Base-by-base conservation (phyloP, 2,329 filamentous ascomycete species). In the Sporothrix pseudoabietina region DNA sequence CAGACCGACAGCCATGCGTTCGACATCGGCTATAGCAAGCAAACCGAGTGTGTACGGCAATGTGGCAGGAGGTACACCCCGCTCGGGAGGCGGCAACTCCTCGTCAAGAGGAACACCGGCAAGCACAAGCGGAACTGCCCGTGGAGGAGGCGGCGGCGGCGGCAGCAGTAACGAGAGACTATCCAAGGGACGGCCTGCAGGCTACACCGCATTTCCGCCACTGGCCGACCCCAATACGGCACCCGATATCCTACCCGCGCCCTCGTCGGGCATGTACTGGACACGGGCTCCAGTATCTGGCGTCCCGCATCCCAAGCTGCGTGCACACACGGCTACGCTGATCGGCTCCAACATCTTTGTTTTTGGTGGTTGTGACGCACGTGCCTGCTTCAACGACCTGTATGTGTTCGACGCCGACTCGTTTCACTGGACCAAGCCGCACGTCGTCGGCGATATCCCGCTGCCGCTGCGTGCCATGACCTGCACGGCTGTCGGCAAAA, bases 251-350 rank as follows among this genome's bases (percentile, higher is more conserved):
- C 84, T 86, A 10, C 83, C 86, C 3, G 89, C 90, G 19, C 90
- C 90, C 35, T 87, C 90, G 22, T 90, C 88, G 68, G 90, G 90
- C 77, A 92, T 92, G 90, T 92, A 92, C 82, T 92, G 90, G 89
- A 91, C 89, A 71, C 86, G 85, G 49, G 89, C 90, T 10, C 87
- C 87, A 8, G 85, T 88, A n/a, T 91, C 89, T 2, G 90, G 90
- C 35, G 83, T 85, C 35, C 82, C 88, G 54, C 89, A 90, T 78
- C 87, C 88, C 19, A 85, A 87, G 32, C 81, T 92, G 73, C 86
- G 90, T 72, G 90, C 90, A 19, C 90, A 92, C 80, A 91, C 90
- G 61, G 88, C 88, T 44, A 91, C 90, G 26, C 82, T 91, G 44
- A 84, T 92, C 57, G 90, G 89, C 10, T 90, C 88, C 72, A 91